Base-by-base conservation (phyloP, 345 rosid species). In the Bretschneidera sinensis region DNA sequence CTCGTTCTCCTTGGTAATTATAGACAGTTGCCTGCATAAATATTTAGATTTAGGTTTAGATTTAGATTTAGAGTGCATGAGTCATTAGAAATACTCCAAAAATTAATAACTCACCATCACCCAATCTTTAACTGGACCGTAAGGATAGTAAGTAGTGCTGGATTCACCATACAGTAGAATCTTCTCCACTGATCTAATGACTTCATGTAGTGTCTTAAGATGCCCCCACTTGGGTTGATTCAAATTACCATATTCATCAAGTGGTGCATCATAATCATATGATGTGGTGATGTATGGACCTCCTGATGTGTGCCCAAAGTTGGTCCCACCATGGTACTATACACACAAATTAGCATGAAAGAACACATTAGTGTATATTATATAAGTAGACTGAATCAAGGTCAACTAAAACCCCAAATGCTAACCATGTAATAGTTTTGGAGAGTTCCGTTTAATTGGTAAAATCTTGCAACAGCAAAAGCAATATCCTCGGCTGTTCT, bases 251-350 rank as follows among this genome's bases (percentile, higher is more conserved):
- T 73, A 74, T 59, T 81, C 83, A 61, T 78, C 79, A 9, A 78
- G 65, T 0, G 79, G 79, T 0, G 81, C 83, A 61, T 78, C 75
- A 19, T 76, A 76, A 51, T 78, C 79, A 64, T 74, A 76, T 9
- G 83, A 61, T 3, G 83, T 74, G 0, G 76, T 66, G 8, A 78
- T 69, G 55, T 52, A 78, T 55, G 83, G 81, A 56, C 86, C 83
- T 0, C 86, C 83, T 0, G 80, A 45, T 5, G 79, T 66, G 11
- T 65, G 62, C 0, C 81, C 83, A 24, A 78, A 80, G 25, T 80
- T 83, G 2, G 81, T 80, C 0, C 88, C 85, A 11, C 88, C 88
- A 43, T 75, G 84, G 20, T 74, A 79, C 79, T 83, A n/a, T 2
- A 33, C 21, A 22, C 21, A 14, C 16, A 39, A 15, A 17, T n/a